Evolutionary conservation across 192 early-diverging fungal species (phyloP).

Genomic region (Entomortierella beljakovae): DNA sequence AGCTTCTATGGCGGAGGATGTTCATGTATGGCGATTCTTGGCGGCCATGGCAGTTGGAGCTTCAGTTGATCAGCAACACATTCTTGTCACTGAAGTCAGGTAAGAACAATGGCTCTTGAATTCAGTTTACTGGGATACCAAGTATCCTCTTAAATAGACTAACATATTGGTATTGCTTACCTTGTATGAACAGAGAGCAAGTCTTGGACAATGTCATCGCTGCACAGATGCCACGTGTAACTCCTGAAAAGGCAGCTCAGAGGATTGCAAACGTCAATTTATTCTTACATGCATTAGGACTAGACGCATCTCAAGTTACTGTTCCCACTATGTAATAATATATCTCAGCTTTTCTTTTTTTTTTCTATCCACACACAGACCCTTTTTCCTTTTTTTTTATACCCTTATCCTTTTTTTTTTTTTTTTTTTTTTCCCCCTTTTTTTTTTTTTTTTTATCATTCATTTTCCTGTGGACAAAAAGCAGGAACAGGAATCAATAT

Average conservation of each 20-base stretch:
- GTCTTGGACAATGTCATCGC: constrained; percentile 84
- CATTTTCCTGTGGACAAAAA: no score
- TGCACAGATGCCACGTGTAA: constrained; percentile 69
- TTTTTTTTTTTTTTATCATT: no score
- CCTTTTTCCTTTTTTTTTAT: no score
- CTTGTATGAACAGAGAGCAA: constrained; percentile 68
- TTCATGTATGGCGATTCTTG: constrained; percentile 98
- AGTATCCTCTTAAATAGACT: no score
- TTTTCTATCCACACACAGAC: neutral
- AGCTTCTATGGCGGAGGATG: constrained; percentile 73
- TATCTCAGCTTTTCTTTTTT: neutral
- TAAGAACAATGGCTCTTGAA: constrained; percentile 18
- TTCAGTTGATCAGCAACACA: constrained; percentile 93
- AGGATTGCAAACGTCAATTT: constrained; percentile 90
- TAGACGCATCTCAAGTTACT: constrained; percentile 86
- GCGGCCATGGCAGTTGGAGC: constrained; percentile 96
- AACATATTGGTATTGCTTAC: neutral
- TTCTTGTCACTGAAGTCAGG: constrained; percentile 91
- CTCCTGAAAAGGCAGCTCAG: constrained; percentile 69
- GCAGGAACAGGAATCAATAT: no score
- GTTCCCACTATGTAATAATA: constrained; percentile 53
- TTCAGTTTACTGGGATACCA: no score
- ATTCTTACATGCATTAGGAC: constrained; percentile 94
- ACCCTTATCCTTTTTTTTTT: neutral
- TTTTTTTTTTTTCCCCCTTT: neutral